phyloP scores from a whole-genome alignment of 306 rosid species.

The Vicia villosa region DNA sequence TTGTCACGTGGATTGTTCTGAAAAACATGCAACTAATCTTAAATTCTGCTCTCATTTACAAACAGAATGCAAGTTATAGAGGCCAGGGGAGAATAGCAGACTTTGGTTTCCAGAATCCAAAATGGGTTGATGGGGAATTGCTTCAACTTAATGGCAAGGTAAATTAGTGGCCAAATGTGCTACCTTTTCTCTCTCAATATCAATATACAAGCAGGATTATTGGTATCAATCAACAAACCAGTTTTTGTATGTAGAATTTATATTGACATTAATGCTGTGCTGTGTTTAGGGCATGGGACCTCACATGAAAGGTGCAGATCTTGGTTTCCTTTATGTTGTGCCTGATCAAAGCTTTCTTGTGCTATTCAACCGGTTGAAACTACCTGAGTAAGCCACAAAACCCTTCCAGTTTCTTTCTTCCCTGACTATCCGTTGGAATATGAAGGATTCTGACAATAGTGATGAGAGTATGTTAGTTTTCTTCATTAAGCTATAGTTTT shows the following conservation, averaged over 20 bases:
- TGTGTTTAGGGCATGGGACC: slow-evolving; percentile 83
- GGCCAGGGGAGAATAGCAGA: slow-evolving; percentile 98
- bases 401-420: slow-evolving; percentile 28
- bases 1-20: slow-evolving; percentile 28
- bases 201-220: slow-evolving; percentile 23
- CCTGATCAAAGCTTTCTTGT: slow-evolving; percentile 97
- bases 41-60: slow-evolving; percentile 27
- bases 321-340: slow-evolving; percentile 83
- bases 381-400: slow-evolving; percentile 61
- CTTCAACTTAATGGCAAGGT: slow-evolving; percentile 96
- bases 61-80: slow-evolving; percentile 81
- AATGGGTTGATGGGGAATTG: slow-evolving; percentile 98
- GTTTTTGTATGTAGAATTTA: not conserved
- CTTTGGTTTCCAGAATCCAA: slow-evolving; percentile 75
- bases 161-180: slow-evolving; percentile 32
- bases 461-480: slow-evolving; percentile 30
- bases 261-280: slow-evolving; percentile 31
- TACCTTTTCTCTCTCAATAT: slow-evolving; percentile 11
- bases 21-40: slow-evolving; percentile 22
- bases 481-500: slow-evolving; percentile 32
- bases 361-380: slow-evolving; percentile 85
- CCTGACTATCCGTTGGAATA: slow-evolving; percentile 18
- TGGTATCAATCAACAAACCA: slow-evolving; percentile 1
- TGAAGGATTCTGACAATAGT: slow-evolving; percentile 36
- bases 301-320: slow-evolving; percentile 91